Percentiles rank a stretch among this genome's conserved stretches.
Conservation (phyloP, 2,329 filamentous ascomycete species). For the Fusarium subtropicale region DNA sequence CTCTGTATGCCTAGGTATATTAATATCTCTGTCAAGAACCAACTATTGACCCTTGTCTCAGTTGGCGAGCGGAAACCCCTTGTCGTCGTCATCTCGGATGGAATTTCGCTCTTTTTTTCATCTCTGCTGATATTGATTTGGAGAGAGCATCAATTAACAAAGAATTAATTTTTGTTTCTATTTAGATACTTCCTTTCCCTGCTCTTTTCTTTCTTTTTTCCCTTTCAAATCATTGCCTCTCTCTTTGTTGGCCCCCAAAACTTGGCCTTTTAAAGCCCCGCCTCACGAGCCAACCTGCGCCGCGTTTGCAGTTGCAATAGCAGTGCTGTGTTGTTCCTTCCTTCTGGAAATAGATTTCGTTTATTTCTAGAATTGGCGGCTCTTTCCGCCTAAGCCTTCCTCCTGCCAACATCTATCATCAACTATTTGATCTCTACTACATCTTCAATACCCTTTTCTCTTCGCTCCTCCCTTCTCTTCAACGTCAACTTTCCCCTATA, state of each 20-base stretch:
- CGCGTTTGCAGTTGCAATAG: constrained; percentile 4
- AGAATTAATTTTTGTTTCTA: not conserved
- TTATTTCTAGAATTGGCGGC: constrained; percentile 3
- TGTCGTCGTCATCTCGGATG: constrained; percentile 32
- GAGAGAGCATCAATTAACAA: not conserved
- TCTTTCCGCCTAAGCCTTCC: constrained; percentile 7
- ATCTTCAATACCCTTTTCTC: not conserved
- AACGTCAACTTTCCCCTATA: constrained; percentile 16
- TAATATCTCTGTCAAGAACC: not conserved
- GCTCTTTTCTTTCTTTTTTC: not conserved
- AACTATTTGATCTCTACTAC: not conserved
- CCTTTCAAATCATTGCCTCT: not conserved
- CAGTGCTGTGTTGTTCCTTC: not conserved
- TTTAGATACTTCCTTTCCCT: not conserved
- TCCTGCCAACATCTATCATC: not conserved
- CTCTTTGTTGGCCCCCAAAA: constrained; percentile 22
- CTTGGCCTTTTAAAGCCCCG: constrained; percentile 17
- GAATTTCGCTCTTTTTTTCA: constrained; percentile 22
- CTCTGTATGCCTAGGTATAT: not conserved
- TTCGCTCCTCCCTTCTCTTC: not conserved
- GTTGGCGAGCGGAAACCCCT: constrained; percentile 22
- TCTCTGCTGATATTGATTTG: constrained; percentile 5
- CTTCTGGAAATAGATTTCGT: not conserved
- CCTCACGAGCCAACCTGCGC: constrained; percentile 35
- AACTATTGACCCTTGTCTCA: constrained; percentile 22